These are phyloP conservation scores for Lithohypha guttulata DNA, from an alignment of 2,329 filamentous ascomycete genomes.

Conservation along the genomic window DNA sequence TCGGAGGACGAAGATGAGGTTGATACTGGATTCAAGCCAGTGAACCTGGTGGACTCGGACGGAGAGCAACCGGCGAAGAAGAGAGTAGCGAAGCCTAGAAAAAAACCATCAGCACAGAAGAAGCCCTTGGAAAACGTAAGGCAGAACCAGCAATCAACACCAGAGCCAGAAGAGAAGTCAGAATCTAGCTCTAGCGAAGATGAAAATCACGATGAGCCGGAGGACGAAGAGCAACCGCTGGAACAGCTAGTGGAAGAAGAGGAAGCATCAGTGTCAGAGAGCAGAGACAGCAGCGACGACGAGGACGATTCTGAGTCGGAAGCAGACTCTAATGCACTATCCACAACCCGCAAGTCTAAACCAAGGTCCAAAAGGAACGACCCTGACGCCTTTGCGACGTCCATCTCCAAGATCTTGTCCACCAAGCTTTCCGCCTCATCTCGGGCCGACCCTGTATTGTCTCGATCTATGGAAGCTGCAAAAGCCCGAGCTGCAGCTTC, in stretches of 20 bases:
- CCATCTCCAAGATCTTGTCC: constrained; percentile 82
- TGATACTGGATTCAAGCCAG: constrained; percentile 38
- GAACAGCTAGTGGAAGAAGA: constrained; percentile 8
- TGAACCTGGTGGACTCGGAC: constrained; percentile 39
- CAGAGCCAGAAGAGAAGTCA: constrained; percentile 8
- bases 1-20: constrained; percentile 39
- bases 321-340: constrained; percentile 29
- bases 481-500: constrained; percentile 61
- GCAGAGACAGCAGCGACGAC: constrained; percentile 28
- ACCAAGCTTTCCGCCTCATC: constrained; percentile 77
- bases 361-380: constrained; percentile 67
- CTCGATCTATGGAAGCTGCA: constrained; percentile 65
- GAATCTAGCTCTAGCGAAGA: not conserved
- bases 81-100: constrained; percentile 18
- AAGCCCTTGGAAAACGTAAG: constrained; percentile 12
- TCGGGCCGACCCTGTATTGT: constrained; percentile 80
- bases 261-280: constrained; percentile 18
- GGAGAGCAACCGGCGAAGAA: constrained; percentile 25
- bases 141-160: constrained; percentile 11
- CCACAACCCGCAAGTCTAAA: constrained; percentile 28
- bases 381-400: constrained; percentile 79
- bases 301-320: constrained; percentile 31
- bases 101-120: not conserved
- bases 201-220: constrained; percentile 15
- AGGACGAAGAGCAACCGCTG: constrained; percentile 15